A percentile compares a stretch with the other conserved stretches of the same genome.
These are phyloP conservation scores for Hysterangium stoloniferum DNA, from an alignment of 768 basidiomycete species.

Conservation along the genomic window DNA sequence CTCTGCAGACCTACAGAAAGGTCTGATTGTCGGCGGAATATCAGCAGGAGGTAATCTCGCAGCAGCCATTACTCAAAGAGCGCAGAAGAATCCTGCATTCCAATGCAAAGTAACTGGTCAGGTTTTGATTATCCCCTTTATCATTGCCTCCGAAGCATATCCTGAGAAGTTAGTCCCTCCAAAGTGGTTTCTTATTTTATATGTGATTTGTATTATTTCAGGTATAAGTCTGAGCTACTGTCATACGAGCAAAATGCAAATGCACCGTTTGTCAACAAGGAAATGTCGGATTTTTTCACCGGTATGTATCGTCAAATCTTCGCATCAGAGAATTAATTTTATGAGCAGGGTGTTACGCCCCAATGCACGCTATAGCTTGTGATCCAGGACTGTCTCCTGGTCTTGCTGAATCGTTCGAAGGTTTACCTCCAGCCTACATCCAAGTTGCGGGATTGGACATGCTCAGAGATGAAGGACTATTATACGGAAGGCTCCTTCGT, in stretches of 20 bases:
- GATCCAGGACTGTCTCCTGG: slow-evolving; percentile 15
- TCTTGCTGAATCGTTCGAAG: slow-evolving; percentile 16
- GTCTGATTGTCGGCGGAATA: slow-evolving; percentile 19
- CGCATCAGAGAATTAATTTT: background rate
- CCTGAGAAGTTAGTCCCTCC: slow-evolving; percentile 17
- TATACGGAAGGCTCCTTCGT: slow-evolving; percentile 19
- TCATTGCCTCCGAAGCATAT: slow-evolving; percentile 16
- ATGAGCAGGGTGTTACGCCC: background rate
- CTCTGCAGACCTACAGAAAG: slow-evolving; percentile 14
- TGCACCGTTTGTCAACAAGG: slow-evolving; percentile 12
- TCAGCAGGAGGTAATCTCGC: slow-evolving; percentile 19
- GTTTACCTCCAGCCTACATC: slow-evolving; percentile 20
- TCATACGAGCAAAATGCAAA: slow-evolving; percentile 17
- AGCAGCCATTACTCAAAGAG: slow-evolving; percentile 17
- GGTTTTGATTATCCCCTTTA: slow-evolving; percentile 16
- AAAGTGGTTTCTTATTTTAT: background rate
- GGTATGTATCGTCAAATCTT: background rate
- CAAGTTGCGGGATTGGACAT: slow-evolving; percentile 21
- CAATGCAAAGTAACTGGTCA: slow-evolving; percentile 18
- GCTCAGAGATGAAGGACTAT: slow-evolving; percentile 22
- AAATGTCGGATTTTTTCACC: slow-evolving; percentile 3
- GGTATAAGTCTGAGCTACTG: slow-evolving; percentile 16
- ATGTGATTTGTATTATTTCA: background rate
- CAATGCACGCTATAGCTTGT: background rate
- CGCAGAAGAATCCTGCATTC: slow-evolving; percentile 19